Evolutionary conservation across 176 grass and related monocot genomes (phyloP), one percentile per base, ranked within the genome.

Genomic region (Carex myosuroides): DNA sequence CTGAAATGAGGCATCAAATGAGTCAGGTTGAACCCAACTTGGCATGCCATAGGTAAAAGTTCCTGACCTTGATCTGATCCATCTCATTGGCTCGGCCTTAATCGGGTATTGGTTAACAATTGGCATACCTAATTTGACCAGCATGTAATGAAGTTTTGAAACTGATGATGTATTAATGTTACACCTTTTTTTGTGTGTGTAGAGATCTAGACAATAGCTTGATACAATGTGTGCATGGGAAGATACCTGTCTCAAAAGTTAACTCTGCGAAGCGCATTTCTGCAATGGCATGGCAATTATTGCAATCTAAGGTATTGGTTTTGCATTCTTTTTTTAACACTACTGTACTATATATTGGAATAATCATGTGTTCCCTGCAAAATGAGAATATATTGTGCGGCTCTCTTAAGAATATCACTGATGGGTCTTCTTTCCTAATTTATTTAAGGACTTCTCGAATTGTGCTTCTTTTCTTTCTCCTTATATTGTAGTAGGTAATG

Each of bases 151-250:
- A 16, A 66, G 37, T 70, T 71, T 71, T 62, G 8, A 14, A 84
- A 67, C 24, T 70, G 35, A 70, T 70, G 1, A 52, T 84, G 3
- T 72, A 17, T 87, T 42, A 29, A 6, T 13, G 30, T 60, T 22
- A 87, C 59, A 54, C 30, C 41, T 78, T 75, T 86, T 79, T 54
- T 5, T 86, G 67, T 48, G 22, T 85, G 18, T 85, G 72, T 79
- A 99, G 96, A 64, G 90, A 86, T 33, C 89, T 99, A 64, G 96
- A 95, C 84, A 99, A 99, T 79, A 86, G 88, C 72, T 72, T 64
- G 72, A 90, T 99, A 92, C 89, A 90, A 77, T 99, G 93, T 85
- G 80, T 85, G 66, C 96, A 99, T 79, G 91, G 90, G 90, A 99
- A 99, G 64, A 85, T 95, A 83, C 88, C 93, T 64, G 85, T 88